Base-by-base conservation (phyloP, 108 stramenopile genomes). In the Cyclotella kingstonii region DNA sequence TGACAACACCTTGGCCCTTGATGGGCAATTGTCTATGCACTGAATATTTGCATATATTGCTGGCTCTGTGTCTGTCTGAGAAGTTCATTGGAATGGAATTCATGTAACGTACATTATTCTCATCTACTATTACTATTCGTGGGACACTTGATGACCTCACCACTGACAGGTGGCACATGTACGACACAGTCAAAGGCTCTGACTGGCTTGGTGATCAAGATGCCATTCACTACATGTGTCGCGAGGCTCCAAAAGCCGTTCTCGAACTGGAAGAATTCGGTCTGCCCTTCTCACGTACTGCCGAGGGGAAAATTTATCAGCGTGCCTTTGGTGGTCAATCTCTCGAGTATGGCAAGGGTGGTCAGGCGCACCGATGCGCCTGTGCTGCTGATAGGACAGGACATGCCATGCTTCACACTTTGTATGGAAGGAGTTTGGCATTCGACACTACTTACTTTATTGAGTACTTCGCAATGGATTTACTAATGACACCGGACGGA, bases 131-230 rank as follows among this genome's bases (percentile, higher is more conserved):
- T n/a, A n/a, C n/a, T n/a, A n/a, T n/a, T n/a, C n/a, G n/a, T n/a
- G n/a, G n/a, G n/a, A n/a, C n/a, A n/a, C n/a, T n/a, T n/a, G n/a
- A n/a, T n/a, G n/a, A n/a, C n/a, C n/a, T n/a, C 5, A 21, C 7
- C 5, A 22, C 18, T 26, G 5, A 5, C 23, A 55, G 54, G 51
- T 99, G 97, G 97, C 99, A 99, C 85, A 96, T 96, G 96, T 99
- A 98, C 76, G 99, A 99, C 80, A 99, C 99, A 17, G 99, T 99
- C 36, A 99, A 99, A 80, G 99, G 99, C 6, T 69, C 68, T 31
- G 99, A 99, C 71, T 99, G 97, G 97, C 86, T 99, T 7, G 99
- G 99, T 14, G 99, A 99, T 81, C 99, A 99, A 81, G 98, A 99
- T 78, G 97, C 99, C 62, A 99, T 99, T 67, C 97, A 98, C 77